Conservation (phyloP, 2,329 filamentous ascomycete genomes). For the Fusarium tjaetaba region DNA sequence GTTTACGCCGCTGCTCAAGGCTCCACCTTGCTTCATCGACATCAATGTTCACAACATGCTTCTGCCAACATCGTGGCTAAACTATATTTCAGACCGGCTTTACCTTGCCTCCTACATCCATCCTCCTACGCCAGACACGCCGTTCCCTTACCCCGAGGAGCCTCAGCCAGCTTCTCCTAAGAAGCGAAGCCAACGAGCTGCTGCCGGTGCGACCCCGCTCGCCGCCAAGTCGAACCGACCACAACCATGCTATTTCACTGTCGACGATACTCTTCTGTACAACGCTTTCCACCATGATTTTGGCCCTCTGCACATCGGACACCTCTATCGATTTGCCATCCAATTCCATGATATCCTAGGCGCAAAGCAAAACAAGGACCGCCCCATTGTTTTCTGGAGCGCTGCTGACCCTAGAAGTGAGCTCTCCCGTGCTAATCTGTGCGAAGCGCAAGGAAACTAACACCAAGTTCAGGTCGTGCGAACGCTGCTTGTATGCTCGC, state of each 20-base stretch:
- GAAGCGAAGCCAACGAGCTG: conserved; percentile 64
- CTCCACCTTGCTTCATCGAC: conserved; percentile 21
- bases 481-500: conserved; percentile 96
- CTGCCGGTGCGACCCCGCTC: conserved; percentile 55
- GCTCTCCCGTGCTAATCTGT: conserved; percentile 47
- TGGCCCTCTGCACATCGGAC: conserved; percentile 95
- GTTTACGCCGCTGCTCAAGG: conserved; percentile 7
- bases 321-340: conserved; percentile 95
- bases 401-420: conserved; percentile 88
- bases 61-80: conserved; percentile 40
- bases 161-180: conserved; percentile 51
- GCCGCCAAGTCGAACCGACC: conserved; percentile 45
- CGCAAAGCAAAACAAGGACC: conserved; percentile 87
- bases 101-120: conserved; percentile 94
- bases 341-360: conserved; percentile 95
- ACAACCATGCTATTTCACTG: conserved; percentile 91
- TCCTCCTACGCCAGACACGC: conserved; percentile 80
- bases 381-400: conserved; percentile 96
- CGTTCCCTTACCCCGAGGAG: conserved; percentile 88
- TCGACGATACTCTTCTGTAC: conserved; percentile 92
- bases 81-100: conserved; percentile 76
- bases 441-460: conserved; percentile 22
- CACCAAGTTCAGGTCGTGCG: conserved; percentile 70
- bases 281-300: conserved; percentile 99
- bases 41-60: conserved; percentile 17